phyloP scores from a whole-genome alignment of 345 rosid genomes.

The Garcia nutans region DNA sequence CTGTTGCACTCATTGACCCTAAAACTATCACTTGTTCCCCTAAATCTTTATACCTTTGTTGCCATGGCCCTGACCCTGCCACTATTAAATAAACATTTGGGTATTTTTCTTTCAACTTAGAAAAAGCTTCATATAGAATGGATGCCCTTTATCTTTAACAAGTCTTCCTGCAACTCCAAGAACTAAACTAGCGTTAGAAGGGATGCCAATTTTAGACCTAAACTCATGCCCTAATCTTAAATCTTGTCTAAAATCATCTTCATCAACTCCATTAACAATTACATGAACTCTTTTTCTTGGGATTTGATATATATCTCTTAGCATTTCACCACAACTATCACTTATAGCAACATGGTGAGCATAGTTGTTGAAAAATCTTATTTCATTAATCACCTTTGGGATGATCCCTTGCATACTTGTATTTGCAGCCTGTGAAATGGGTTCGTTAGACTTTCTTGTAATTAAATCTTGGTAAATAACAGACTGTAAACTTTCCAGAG shows the following conservation, averaged over 20 bases:
- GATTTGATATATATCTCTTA: constrained; percentile 84
- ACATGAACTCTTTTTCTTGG: constrained; percentile 80
- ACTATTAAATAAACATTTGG: constrained; percentile 55
- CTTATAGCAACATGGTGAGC: constrained; percentile 88
- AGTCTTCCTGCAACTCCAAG: constrained; percentile 85
- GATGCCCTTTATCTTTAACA: constrained; percentile 94
- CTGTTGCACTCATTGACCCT: constrained; percentile 65
- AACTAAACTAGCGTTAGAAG: constrained; percentile 53
- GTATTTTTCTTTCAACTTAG: constrained; percentile 39
- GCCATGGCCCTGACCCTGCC: constrained; percentile 95
- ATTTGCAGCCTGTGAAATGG: constrained; percentile 53
- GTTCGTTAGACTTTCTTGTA: constrained; percentile 56
- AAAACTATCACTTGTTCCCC: constrained; percentile 55
- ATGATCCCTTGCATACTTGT: constrained; percentile 52
- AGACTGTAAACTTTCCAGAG: constrained; percentile 80
- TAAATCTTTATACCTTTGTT: constrained; percentile 63
- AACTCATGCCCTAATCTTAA: constrained; percentile 43
- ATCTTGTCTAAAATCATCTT: constrained; percentile 50
- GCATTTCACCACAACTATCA: constrained; percentile 93
- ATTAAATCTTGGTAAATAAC: constrained; percentile 66
- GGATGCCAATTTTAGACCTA: constrained; percentile 55
- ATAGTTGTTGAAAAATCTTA: constrained; percentile 74
- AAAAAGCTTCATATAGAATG: constrained; percentile 65
- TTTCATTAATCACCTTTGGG: constrained; percentile 73
- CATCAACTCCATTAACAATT: constrained; percentile 82